These are phyloP conservation scores for Lasiodiplodia gonubiensis DNA, from an alignment of 2,329 filamentous ascomycete species.

Conservation along the genomic window DNA sequence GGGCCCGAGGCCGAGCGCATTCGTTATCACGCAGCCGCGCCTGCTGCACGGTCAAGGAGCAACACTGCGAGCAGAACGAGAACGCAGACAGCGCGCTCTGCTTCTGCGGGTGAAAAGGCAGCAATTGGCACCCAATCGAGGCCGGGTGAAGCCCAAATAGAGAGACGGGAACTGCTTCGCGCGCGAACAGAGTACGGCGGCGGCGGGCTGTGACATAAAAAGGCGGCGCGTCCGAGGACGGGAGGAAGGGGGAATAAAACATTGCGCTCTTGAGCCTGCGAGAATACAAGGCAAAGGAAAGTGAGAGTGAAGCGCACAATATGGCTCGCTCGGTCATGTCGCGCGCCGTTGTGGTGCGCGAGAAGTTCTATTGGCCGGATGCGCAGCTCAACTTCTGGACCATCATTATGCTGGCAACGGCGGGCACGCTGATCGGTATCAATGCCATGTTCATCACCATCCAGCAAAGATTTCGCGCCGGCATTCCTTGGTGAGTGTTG, in stretches of 20 bases:
- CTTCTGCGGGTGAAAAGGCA: too few species aligned
- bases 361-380: slow-evolving; percentile 69
- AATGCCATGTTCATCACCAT: slow-evolving; percentile 66
- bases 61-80: too few species aligned
- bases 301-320: background rate
- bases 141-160: too few species aligned
- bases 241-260: too few species aligned
- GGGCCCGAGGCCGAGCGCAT: too few species aligned
- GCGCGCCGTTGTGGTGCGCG: slow-evolving; percentile 51
- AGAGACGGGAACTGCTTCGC: too few species aligned
- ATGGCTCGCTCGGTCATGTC: slow-evolving; percentile 49
- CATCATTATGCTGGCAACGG: slow-evolving; percentile 64
- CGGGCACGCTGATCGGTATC: slow-evolving; percentile 63
- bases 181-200: background rate
- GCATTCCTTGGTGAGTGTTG: slow-evolving; percentile 63
- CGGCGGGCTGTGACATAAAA: too few species aligned
- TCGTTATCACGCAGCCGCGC: too few species aligned
- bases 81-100: too few species aligned
- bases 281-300: background rate
- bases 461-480: slow-evolving; percentile 60
- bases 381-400: slow-evolving; percentile 69
- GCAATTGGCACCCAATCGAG: too few species aligned
- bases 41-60: too few species aligned
- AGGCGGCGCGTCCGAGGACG: too few species aligned
- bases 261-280: background rate